Conservation (phyloP, 805 yeast genomes). For the Ogataea nakhonphanomensis region DNA sequence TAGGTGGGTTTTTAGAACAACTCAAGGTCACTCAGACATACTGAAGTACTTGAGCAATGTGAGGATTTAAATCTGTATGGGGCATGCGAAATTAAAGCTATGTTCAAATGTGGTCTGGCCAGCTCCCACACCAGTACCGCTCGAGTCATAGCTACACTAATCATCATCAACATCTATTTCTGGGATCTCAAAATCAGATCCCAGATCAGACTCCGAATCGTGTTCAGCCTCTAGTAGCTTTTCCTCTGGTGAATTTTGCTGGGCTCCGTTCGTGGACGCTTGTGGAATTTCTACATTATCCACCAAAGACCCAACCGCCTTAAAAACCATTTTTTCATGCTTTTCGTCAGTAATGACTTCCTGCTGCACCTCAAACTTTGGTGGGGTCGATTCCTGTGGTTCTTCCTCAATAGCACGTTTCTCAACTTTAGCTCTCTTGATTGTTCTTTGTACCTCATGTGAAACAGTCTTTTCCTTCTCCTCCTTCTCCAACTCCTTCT, state of each 20-base stretch:
- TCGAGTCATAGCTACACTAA: slow-evolving; percentile 16
- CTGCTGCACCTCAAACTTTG: slow-evolving; percentile 15
- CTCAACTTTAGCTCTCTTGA: neutral
- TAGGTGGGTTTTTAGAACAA: slow-evolving; percentile 23
- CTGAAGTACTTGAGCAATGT: slow-evolving; percentile 1
- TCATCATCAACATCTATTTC: slow-evolving; percentile 34
- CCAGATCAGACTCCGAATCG: slow-evolving; percentile 24
- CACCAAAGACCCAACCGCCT: slow-evolving; percentile 11
- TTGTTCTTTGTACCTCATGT: slow-evolving; percentile 7
- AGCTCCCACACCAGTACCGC: slow-evolving; percentile 1
- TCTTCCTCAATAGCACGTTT: slow-evolving; percentile 6
- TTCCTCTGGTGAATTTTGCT: neutral
- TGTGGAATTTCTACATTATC: slow-evolving; percentile 6
- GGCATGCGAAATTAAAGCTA: slow-evolving; percentile 22
- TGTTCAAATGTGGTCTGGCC: slow-evolving; percentile 16
- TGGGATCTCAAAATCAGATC: slow-evolving; percentile 37
- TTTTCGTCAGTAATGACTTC: neutral
- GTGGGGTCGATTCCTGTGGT: slow-evolving; percentile 11
- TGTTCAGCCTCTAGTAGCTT: slow-evolving; percentile 4
- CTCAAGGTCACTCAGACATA: neutral
- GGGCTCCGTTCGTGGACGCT: neutral
- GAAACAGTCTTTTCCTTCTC: neutral
- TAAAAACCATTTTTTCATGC: slow-evolving; percentile 17
- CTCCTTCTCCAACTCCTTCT: neutral
- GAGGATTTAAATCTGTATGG: slow-evolving; percentile 24